Percentiles rank a stretch among this genome's conserved stretches.
These are phyloP conservation scores for Lentinula boryana DNA, from an alignment of 768 basidiomycete species.

Conservation along the genomic window DNA sequence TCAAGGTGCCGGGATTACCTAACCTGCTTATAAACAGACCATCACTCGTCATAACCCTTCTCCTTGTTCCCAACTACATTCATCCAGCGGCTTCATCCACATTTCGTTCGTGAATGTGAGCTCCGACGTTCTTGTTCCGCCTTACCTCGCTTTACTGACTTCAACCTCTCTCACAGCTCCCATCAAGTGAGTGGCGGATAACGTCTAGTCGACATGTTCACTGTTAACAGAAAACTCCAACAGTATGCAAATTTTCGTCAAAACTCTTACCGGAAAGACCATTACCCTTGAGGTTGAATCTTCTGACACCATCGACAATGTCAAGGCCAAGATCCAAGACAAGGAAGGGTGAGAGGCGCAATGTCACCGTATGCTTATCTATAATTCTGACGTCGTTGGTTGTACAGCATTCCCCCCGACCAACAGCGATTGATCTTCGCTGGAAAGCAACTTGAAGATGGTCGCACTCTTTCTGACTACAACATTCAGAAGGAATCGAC, in stretches of 20 bases:
- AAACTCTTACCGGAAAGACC: conserved; percentile 54
- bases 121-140: background rate
- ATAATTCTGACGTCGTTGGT: conserved; percentile 6
- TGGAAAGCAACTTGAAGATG: conserved; percentile 76
- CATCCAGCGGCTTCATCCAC: background rate
- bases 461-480: conserved; percentile 61
- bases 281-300: conserved; percentile 63
- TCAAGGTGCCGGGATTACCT: background rate
- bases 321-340: conserved; percentile 19
- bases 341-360: conserved; percentile 9
- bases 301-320: conserved; percentile 14
- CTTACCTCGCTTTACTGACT: background rate
- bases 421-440: conserved; percentile 74
- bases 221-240: conserved; percentile 57
- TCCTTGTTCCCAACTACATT: conserved; percentile 1
- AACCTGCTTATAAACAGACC: background rate
- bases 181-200: background rate
- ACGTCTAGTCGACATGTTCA: conserved; percentile 14
- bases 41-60: background rate
- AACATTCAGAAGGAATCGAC: conserved; percentile 74
- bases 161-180: background rate
- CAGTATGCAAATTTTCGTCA: conserved; percentile 61
- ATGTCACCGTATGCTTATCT: background rate
- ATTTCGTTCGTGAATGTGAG: background rate
- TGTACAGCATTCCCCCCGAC: conserved; percentile 46